Conservation (phyloP, 176 grass and related monocot species). For the Oryza meridionalis region DNA sequence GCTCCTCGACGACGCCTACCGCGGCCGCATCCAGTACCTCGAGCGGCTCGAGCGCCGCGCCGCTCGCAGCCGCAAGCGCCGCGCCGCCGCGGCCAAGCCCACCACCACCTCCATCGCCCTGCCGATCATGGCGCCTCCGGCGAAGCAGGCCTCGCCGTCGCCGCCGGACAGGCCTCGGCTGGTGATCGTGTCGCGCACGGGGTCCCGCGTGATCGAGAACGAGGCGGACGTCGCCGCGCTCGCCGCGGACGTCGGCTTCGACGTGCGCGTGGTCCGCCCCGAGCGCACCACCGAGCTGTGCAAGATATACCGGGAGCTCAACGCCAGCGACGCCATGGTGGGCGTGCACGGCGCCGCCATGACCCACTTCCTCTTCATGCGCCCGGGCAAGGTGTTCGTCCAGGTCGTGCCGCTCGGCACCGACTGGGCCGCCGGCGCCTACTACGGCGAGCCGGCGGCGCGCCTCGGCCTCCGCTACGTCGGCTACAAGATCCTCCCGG, state of each 20-base stretch:
- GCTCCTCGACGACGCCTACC: slow-evolving; percentile 73
- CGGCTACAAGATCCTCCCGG: slow-evolving; percentile 68
- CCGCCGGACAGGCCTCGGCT: slow-evolving; percentile 33
- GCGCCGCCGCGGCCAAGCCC: not conserved
- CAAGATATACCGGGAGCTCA: slow-evolving; percentile 73
- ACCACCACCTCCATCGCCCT: not conserved
- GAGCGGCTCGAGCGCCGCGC: slow-evolving; percentile 39
- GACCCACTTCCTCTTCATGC: slow-evolving; percentile 94
- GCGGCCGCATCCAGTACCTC: slow-evolving; percentile 54
- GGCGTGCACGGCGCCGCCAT: slow-evolving; percentile 96
- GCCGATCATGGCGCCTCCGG: not conserved
- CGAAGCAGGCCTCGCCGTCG: not conserved
- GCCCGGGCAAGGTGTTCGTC: slow-evolving; percentile 76
- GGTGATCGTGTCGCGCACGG: slow-evolving; percentile 59
- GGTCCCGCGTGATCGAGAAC: slow-evolving; percentile 83
- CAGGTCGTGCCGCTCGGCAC: slow-evolving; percentile 79
- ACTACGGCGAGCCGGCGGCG: slow-evolving; percentile 69
- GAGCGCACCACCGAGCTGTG: slow-evolving; percentile 63
- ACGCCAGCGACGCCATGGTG: slow-evolving; percentile 90
- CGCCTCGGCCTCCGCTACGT: slow-evolving; percentile 65
- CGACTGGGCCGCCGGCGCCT: slow-evolving; percentile 69
- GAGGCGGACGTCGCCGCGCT: slow-evolving; percentile 46
- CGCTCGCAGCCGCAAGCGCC: slow-evolving; percentile 33
- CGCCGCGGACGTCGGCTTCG: slow-evolving; percentile 57
- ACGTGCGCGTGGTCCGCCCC: slow-evolving; percentile 64